phyloP scores from a whole-genome alignment of 2,329 filamentous ascomycete genomes.

The Curvularia spicifera region DNA sequence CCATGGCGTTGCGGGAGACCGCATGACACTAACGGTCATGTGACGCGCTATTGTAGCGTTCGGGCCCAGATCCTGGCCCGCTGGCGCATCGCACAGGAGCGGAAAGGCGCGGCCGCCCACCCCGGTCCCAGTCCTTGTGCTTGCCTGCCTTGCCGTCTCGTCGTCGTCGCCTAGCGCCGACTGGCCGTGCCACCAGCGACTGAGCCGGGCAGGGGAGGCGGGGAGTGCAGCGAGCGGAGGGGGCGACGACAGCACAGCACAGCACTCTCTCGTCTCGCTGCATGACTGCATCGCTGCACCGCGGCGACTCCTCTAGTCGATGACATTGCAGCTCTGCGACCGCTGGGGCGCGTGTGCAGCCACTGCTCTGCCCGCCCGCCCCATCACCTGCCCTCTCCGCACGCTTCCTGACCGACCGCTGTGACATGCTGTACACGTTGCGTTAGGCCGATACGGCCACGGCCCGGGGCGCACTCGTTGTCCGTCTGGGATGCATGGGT shows the following conservation, averaged over 20 bases:
- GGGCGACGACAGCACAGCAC: constrained; percentile 1
- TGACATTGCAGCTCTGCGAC: constrained; percentile 27
- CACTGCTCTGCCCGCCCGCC: constrained; percentile 20
- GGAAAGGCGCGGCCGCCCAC: constrained; percentile 17
- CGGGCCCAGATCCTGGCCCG: constrained; percentile 16
- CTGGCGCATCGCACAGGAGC: constrained; percentile 10
- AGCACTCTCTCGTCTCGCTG: background rate
- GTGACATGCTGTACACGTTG: constrained; percentile 39
- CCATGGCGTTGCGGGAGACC: constrained; percentile 18
- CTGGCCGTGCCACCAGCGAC: constrained; percentile 9
- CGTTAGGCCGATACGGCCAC: constrained; percentile 44
- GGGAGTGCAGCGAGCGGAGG: background rate
- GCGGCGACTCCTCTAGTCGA: constrained; percentile 10
- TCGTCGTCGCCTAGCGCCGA: constrained; percentile 26
- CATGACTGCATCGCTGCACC: constrained; percentile 21
- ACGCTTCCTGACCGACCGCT: constrained; percentile 24
- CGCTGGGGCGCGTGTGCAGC: constrained; percentile 17
- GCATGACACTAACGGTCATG: constrained; percentile 32
- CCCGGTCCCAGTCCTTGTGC: constrained; percentile 27
- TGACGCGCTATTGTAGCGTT: constrained; percentile 17
- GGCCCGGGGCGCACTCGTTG: constrained; percentile 39
- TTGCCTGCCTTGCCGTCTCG: constrained; percentile 15
- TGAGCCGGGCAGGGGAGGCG: background rate
- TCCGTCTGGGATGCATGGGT: constrained; percentile 27
- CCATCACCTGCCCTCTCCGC: constrained; percentile 34